phyloP scores from a whole-genome alignment of 768 basidiomycete genomes.

The Leccinum variicolor region DNA sequence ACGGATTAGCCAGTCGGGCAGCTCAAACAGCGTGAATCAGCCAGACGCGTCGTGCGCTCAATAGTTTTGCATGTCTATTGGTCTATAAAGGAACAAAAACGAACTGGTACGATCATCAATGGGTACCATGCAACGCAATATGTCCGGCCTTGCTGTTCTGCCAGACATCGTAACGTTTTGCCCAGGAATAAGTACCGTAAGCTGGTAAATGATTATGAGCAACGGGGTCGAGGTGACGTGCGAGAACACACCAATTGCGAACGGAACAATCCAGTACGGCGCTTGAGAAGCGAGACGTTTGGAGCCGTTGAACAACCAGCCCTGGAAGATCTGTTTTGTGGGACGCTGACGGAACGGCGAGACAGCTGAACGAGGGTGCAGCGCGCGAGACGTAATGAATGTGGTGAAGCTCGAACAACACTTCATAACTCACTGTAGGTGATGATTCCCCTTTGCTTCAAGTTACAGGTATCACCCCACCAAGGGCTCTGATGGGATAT shows the following conservation, averaged over 20 bases:
- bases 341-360: slow-evolving; percentile 82
- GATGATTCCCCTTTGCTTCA: slow-evolving; percentile 73
- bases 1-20: neutral
- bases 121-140: slow-evolving; percentile 32
- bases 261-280: slow-evolving; percentile 76
- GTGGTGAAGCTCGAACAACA: neutral
- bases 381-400: neutral
- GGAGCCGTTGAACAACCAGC: slow-evolving; percentile 87
- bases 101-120: neutral
- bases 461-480: slow-evolving; percentile 81
- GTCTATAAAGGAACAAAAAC: neutral
- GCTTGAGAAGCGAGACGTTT: slow-evolving; percentile 68
- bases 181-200: slow-evolving; percentile 79
- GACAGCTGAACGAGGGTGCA: slow-evolving; percentile 46
- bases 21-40: neutral
- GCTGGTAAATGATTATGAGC: slow-evolving; percentile 40
- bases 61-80: neutral
- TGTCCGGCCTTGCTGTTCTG: slow-evolving; percentile 82
- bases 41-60: neutral
- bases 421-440: slow-evolving; percentile 66
- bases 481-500: slow-evolving; percentile 61
- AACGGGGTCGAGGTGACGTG: neutral
- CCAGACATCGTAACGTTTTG: slow-evolving; percentile 56
- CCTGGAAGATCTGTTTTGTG: slow-evolving; percentile 63
- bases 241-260: slow-evolving; percentile 63